A percentile compares a stretch with the other conserved stretches of the same genome.
Evolutionary conservation across 768 basidiomycete species (phyloP).

Genomic region (Clathrus columnatus): DNA sequence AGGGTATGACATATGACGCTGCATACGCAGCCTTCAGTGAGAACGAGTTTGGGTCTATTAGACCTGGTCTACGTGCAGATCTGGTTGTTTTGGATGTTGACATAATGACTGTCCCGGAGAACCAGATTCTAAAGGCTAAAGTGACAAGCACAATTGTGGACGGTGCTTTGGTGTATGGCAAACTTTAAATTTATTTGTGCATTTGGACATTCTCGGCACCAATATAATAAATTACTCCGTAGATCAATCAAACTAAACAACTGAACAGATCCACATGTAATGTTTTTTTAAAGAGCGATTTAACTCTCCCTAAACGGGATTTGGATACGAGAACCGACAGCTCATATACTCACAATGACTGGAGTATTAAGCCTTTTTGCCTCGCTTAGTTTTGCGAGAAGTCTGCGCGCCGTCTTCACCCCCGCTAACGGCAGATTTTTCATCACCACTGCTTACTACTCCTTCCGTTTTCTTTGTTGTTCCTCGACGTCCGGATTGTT

Average conservation of each 20-base stretch:
- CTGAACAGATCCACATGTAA: not conserved
- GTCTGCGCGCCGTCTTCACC: constrained; percentile 9
- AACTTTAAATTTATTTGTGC: not conserved
- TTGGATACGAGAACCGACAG: not conserved
- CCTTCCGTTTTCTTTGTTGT: constrained; percentile 38
- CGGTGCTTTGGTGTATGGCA: constrained; percentile 58
- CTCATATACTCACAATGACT: not conserved
- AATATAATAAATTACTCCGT: too few species aligned
- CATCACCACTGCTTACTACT: constrained; percentile 50
- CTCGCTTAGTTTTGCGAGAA: constrained; percentile 9
- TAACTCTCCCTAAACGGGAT: not conserved
- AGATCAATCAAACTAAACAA: not conserved
- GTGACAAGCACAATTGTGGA: constrained; percentile 71
- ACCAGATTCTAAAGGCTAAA: constrained; percentile 55
- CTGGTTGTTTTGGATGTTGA: constrained; percentile 77
- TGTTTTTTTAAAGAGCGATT: not conserved
- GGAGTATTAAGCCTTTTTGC: constrained; percentile 9
- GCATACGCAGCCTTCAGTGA: constrained; percentile 85
- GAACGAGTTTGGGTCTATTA: constrained; percentile 59
- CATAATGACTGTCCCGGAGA: constrained; percentile 56
- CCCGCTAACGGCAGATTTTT: constrained; percentile 21
- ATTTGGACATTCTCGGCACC: not conserved
- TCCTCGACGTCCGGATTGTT: constrained; percentile 43
- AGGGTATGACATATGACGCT: constrained; percentile 85
- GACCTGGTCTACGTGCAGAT: constrained; percentile 75